Evolutionary conservation across 2,329 filamentous ascomycete species (phyloP), one percentile per base, ranked within the genome.

Genomic region (Penicillium sp.): DNA sequence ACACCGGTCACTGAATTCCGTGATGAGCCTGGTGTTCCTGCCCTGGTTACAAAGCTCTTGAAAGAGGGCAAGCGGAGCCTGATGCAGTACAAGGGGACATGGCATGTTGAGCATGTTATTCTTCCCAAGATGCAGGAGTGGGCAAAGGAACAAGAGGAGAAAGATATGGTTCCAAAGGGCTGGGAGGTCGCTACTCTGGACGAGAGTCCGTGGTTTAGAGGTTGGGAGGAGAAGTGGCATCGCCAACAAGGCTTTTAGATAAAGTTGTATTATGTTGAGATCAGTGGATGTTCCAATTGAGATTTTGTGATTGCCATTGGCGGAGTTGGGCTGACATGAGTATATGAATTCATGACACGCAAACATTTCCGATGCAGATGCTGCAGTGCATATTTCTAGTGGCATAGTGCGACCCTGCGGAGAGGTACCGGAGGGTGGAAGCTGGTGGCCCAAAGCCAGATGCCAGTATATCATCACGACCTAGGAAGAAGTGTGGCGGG

Each of bases 71-170:
- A 89, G 67, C 76, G 76, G 61, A 80, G 68, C 31, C 59, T 91
- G 8, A 82, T 90, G 81, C 77, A 84, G 56, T 93, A 93, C 61
- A 94, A 94, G 71, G 81, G 77, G n/a, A 86, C 84, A 0, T 88
- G 84, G 81, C 86, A 90, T 66, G 82, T 85, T 1, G 82, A 90
- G 64, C 84, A 89, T 67, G 77, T 89, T 0, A 79, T 81, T 0
- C 71, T 87, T 40, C 85, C 86, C 0, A 74, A 75, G 0, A 59
- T 93, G 50, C 77, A 82, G 57, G 62, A 71, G 52, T 93, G 79
- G 71, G 79, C 78, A 34, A 70, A 66, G 37, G 84, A 86, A 65
- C 88, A 95, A 69, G 69, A 80, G 8, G 75, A 79, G 39, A 76
- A 72, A 8, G 84, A 85, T 0, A 24, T 84, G 46, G 73, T 87